Evolutionary conservation across 2,329 filamentous ascomycete species (phyloP), one percentile per base, ranked within the genome.

Genomic region (Leptographium procerum): DNA sequence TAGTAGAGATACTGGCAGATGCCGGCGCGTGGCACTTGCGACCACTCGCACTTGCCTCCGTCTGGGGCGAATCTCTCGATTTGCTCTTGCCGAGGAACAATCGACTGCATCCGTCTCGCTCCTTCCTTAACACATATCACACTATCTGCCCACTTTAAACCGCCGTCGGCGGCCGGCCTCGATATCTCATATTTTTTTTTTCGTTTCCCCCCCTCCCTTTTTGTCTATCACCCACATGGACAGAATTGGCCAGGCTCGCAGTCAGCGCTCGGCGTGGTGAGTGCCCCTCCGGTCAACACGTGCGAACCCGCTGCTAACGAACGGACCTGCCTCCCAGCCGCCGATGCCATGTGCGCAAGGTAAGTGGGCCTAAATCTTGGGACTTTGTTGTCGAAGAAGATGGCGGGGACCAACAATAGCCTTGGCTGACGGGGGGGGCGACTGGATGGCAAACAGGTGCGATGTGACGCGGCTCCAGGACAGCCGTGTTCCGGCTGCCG

Each of bases 301-400:
- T 45, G 19, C 43, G 43, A 22, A 9, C 43, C 3, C 9, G 43
- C 19, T 9, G n/a, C 47, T 52, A 29, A 40, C 55, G 6, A 13
- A 36, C 34, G 34, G 16, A n/a, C n/a, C n/a, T 10, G n/a, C 2
- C 19, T 3, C 14, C 4, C 45, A 61, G 60, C 28, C 60, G 52
- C 33, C 56, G 60, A 34, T 61, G 60, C 47, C 60, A 61, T 29
- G 58, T 58, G 8, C 56, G 60, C 47, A 61, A 61, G 43, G 59
- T 54, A 29, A 33, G 33, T 53, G 52, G 51, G n/a, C 29, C 29
- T 29, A 7, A 31, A n/a, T n/a, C n/a, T n/a, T n/a, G n/a, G n/a
- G n/a, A n/a, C n/a, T n/a, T n/a, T n/a, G n/a, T n/a, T 14, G 19
- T 53, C 19, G 24, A n/a, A 51, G 14, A 28, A 33, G 28, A 11